phyloP scores from a whole-genome alignment of 192 early-diverging fungal species.

The Cladochytrium replicatum region DNA sequence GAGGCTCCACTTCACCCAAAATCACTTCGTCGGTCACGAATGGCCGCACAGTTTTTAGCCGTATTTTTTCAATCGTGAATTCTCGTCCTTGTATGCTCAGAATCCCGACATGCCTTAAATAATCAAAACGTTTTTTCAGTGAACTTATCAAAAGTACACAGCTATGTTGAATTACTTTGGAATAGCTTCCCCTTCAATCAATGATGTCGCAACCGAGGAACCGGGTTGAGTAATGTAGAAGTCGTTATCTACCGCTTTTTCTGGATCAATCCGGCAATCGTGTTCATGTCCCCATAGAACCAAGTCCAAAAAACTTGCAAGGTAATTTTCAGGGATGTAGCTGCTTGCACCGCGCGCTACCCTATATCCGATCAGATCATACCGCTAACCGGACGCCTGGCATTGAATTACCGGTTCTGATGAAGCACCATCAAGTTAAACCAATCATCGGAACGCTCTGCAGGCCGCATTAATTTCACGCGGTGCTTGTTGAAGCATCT shows the following conservation, averaged over 20 bases:
- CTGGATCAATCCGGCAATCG: conserved; percentile 78
- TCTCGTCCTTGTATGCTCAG: conserved; percentile 55
- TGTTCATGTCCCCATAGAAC: conserved; percentile 97
- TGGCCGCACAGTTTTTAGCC: conserved; percentile 73
- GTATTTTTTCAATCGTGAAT: conserved; percentile 66
- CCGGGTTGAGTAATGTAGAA: conserved; percentile 88
- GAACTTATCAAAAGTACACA: conserved; percentile 1
- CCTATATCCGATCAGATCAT: conserved; percentile 18
- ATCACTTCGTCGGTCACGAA: conserved; percentile 68
- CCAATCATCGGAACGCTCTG: conserved; percentile 61
- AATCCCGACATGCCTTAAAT: conserved; percentile 37
- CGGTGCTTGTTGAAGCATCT: conserved; percentile 61
- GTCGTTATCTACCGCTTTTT: conserved; percentile 45
- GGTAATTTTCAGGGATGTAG: conserved; percentile 80
- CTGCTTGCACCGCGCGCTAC: conserved; percentile 68
- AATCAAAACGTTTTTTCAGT: conserved; percentile 5
- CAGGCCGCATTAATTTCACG: conserved; percentile 62
- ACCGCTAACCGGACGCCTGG: not conserved
- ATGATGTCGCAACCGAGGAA: conserved; percentile 81
- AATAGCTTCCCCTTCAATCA: conserved; percentile 72
- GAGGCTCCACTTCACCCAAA: conserved; percentile 35
- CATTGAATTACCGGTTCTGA: conserved; percentile 61
- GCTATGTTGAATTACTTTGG: conserved; percentile 61
- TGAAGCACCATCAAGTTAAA: conserved; percentile 88
- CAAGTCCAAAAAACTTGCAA: conserved; percentile 72